These are phyloP conservation scores for Tylopilus sp. DNA, from an alignment of 768 basidiomycete genomes.

Conservation along the genomic window DNA sequence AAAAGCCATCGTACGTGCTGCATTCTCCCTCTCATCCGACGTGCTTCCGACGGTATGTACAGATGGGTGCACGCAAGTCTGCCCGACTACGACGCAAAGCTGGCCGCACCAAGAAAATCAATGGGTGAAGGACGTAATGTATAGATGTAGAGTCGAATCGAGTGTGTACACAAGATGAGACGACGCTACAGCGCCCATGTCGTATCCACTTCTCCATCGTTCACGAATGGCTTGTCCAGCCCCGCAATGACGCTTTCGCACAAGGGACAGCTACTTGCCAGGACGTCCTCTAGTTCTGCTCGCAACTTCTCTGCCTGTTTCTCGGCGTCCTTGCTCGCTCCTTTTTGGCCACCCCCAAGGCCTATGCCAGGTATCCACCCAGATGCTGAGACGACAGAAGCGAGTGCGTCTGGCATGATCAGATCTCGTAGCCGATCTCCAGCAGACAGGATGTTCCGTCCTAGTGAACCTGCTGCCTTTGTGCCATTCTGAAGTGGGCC, in stretches of 20 bases:
- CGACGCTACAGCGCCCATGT: slow-evolving; percentile 64
- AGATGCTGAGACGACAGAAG: slow-evolving; percentile 74
- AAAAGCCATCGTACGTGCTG: slow-evolving; percentile 23
- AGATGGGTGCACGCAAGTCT: slow-evolving; percentile 83
- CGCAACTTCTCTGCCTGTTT: slow-evolving; percentile 71
- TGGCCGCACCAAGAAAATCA: slow-evolving; percentile 78
- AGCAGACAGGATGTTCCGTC: slow-evolving; percentile 80
- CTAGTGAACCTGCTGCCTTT: slow-evolving; percentile 63
- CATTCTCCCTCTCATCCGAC: background rate
- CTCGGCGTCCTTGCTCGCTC: slow-evolving; percentile 44
- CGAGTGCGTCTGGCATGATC: slow-evolving; percentile 91
- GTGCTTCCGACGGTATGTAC: slow-evolving; percentile 1
- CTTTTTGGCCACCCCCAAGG: slow-evolving; percentile 43
- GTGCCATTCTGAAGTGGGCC: slow-evolving; percentile 60
- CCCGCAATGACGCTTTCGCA: slow-evolving; percentile 88
- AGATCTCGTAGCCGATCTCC: slow-evolving; percentile 88
- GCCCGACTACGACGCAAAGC: slow-evolving; percentile 68
- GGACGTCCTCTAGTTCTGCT: slow-evolving; percentile 82
- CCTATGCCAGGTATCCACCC: slow-evolving; percentile 75
- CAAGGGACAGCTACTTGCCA: slow-evolving; percentile 87
- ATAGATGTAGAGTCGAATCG: slow-evolving; percentile 8
- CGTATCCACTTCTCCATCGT: slow-evolving; percentile 70
- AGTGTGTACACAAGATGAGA: background rate
- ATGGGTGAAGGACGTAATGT: slow-evolving; percentile 36
- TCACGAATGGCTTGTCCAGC: slow-evolving; percentile 83